A percentile compares a stretch with the other conserved stretches of the same genome.
Evolutionary conservation across 441 rosid species (phyloP).

Genomic region (Caryocar brasiliense): DNA sequence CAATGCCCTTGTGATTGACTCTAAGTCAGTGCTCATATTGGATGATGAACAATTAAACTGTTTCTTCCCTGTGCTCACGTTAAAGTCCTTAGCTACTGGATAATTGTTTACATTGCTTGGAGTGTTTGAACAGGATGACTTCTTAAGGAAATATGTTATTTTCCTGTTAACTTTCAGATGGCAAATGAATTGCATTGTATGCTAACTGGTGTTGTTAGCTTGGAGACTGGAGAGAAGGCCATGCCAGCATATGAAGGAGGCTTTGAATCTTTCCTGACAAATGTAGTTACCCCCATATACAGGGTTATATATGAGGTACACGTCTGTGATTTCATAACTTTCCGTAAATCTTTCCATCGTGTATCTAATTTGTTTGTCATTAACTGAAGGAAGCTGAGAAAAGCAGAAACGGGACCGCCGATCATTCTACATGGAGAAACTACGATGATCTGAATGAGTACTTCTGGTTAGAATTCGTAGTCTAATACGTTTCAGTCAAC

Average conservation of each 20-base stretch:
- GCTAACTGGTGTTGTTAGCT: constrained; percentile 46
- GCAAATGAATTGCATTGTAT: constrained; percentile 79
- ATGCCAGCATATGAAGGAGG: constrained; percentile 62
- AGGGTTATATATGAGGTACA: constrained; percentile 50
- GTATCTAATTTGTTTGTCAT: constrained; percentile 17
- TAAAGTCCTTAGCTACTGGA: too few relatives aligned
- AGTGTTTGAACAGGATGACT: too few relatives aligned
- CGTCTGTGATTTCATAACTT: constrained; percentile 8
- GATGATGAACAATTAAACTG: not conserved
- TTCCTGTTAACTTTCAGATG: constrained; percentile 51
- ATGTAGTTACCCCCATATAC: constrained; percentile 82
- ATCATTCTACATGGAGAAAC: constrained; percentile 94
- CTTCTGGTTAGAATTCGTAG: constrained; percentile 55
- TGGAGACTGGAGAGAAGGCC: constrained; percentile 49
- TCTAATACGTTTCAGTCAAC: constrained; percentile 3
- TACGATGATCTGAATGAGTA: constrained; percentile 92
- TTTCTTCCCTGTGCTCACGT: too few relatives aligned
- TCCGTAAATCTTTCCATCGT: not conserved
- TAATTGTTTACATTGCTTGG: too few relatives aligned
- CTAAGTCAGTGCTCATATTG: not conserved
- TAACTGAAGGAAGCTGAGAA: constrained; percentile 75
- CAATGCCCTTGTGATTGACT: not conserved
- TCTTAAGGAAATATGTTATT: too few relatives aligned
- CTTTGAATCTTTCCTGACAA: constrained; percentile 60
- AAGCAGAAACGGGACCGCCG: constrained; percentile 74